Conservation (phyloP, 768 basidiomycete genomes). For the Rossbeevera mucosa region DNA sequence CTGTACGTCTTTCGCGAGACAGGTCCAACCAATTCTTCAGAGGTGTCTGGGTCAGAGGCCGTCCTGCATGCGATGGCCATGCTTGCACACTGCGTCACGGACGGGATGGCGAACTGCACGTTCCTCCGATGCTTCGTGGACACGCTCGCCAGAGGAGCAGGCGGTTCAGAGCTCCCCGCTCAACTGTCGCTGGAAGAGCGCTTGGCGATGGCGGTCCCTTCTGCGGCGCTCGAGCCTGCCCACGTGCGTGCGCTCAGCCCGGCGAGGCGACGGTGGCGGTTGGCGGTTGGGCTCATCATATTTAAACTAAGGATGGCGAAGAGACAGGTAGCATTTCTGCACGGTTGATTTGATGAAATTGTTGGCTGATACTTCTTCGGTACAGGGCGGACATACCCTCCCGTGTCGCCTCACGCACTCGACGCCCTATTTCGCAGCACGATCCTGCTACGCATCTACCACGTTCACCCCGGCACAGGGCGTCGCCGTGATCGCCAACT, state of each 20-base stretch:
- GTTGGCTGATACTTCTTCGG: neutral
- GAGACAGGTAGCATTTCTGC: conserved; percentile 30
- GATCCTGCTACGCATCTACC: conserved; percentile 22
- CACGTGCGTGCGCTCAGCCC: conserved; percentile 25
- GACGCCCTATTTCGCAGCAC: conserved; percentile 36
- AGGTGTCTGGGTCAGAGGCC: conserved; percentile 5
- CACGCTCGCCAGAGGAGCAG: conserved; percentile 24
- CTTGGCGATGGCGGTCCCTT: conserved; percentile 38
- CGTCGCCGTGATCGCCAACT: conserved; percentile 31
- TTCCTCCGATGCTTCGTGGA: conserved; percentile 45
- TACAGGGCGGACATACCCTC: conserved; percentile 55
- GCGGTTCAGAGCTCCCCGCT: neutral
- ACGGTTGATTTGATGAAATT: neutral
- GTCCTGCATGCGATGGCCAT: conserved; percentile 41
- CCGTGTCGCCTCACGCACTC: conserved; percentile 38
- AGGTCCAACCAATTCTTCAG: neutral
- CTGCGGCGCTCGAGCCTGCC: conserved; percentile 35
- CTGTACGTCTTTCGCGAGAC: conserved; percentile 39
- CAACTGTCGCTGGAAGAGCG: conserved; percentile 34
- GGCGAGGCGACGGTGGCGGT: conserved; percentile 42
- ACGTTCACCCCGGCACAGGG: conserved; percentile 32
- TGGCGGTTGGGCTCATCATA: conserved; percentile 39
- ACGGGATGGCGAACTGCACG: conserved; percentile 42
- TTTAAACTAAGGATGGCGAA: conserved; percentile 30
- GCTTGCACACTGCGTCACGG: conserved; percentile 47